Evolutionary conservation across 2,329 filamentous ascomycete genomes (phyloP).

Genomic region (Leptodontidium sp.): DNA sequence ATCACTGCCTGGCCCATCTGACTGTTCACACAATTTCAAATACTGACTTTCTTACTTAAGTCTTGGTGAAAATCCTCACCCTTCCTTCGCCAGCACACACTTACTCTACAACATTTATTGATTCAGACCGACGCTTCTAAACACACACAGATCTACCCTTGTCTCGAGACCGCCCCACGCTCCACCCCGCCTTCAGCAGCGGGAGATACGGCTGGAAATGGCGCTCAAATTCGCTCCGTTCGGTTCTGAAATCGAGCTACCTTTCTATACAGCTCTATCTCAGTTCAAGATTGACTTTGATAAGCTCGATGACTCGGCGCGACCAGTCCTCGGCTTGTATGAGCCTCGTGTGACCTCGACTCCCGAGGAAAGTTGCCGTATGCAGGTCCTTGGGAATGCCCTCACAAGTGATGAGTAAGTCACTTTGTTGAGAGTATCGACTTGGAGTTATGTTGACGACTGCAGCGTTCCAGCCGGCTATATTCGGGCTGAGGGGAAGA

Average conservation of each 20-base stretch:
- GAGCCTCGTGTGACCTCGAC: conserved; percentile 78
- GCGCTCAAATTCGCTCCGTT: conserved; percentile 84
- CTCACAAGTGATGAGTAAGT: conserved; percentile 84
- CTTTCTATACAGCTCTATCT: conserved; percentile 94
- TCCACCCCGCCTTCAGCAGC: conserved; percentile 13
- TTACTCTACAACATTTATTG: neutral
- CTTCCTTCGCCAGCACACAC: neutral
- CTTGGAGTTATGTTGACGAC: conserved; percentile 16
- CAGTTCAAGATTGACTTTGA: conserved; percentile 95
- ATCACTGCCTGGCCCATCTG: conserved; percentile 5
- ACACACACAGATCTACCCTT: neutral
- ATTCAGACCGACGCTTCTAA: neutral
- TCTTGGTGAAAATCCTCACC: neutral
- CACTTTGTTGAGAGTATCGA: neutral
- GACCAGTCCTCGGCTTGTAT: conserved; percentile 86
- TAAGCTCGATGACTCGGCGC: conserved; percentile 92
- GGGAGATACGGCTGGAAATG: conserved; percentile 34
- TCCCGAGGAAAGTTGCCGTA: conserved; percentile 80
- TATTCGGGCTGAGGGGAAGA: conserved; percentile 88
- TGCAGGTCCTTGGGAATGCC: conserved; percentile 90
- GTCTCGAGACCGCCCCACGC: neutral
- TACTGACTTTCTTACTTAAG: neutral
- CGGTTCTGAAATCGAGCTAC: conserved; percentile 91
- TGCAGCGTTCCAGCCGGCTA: conserved; percentile 71
- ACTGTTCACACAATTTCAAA: conserved; percentile 2